These are phyloP conservation scores for Nigrospora oryzae DNA, from an alignment of 2,329 filamentous ascomycete genomes.

Conservation along the genomic window DNA sequence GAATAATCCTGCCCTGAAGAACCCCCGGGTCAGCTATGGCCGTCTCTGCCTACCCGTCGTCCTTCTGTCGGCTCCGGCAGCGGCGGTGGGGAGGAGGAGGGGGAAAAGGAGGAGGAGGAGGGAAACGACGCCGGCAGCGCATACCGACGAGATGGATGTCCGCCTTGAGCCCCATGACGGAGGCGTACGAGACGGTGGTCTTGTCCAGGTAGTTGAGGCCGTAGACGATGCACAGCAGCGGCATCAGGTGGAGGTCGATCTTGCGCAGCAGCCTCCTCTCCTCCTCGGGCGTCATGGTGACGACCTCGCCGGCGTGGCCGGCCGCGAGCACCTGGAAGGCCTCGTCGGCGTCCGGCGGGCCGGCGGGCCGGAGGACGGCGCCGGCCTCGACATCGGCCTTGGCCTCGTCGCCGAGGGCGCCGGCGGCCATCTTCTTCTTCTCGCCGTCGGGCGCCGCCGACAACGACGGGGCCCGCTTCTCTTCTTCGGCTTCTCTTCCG, in stretches of 20 bases:
- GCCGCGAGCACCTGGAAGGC: slow-evolving; percentile 28
- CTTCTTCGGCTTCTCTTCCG: neutral
- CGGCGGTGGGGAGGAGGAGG: no score
- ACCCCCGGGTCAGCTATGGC: neutral
- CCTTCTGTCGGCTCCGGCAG: no score
- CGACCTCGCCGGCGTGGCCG: slow-evolving; percentile 21
- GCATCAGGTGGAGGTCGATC: slow-evolving; percentile 37
- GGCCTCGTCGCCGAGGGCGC: neutral
- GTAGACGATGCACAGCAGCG: slow-evolving; percentile 48
- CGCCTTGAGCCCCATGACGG: slow-evolving; percentile 40
- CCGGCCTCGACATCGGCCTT: neutral
- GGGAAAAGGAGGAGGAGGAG: no score
- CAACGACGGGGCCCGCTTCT: neutral
- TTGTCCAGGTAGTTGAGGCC: slow-evolving; percentile 47
- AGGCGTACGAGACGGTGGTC: slow-evolving; percentile 36
- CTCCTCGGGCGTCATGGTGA: slow-evolving; percentile 27
- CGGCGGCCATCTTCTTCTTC: neutral
- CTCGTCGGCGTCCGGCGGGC: slow-evolving; percentile 31
- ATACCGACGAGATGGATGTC: slow-evolving; percentile 17
- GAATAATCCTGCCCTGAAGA: slow-evolving; percentile 30
- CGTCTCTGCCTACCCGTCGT: no score
- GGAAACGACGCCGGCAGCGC: no score
- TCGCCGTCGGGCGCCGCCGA: neutral
- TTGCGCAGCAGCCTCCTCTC: slow-evolving; percentile 32
- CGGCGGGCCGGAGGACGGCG: slow-evolving; percentile 20